phyloP scores from a whole-genome alignment of 2,329 filamentous ascomycete species.

The Rhynchosporium secalis region DNA sequence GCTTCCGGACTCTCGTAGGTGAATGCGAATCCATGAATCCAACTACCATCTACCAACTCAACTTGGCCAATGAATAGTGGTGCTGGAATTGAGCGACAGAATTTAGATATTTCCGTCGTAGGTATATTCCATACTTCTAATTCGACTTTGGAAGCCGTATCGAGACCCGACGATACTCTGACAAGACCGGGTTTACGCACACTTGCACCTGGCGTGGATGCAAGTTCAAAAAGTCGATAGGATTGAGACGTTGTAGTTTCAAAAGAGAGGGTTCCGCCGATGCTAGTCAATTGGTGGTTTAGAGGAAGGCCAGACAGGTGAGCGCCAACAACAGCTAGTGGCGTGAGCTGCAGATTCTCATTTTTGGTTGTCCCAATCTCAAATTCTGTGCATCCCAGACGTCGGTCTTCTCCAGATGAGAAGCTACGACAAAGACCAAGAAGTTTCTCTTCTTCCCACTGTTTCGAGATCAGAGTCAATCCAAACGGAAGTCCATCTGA shows the following conservation, averaged over 20 bases:
- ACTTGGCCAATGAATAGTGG: conserved; percentile 9
- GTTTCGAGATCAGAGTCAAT: conserved; percentile 12
- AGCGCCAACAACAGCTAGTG: conserved; percentile 13
- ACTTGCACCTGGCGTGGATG: not conserved
- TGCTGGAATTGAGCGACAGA: conserved; percentile 6
- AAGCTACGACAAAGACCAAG: conserved; percentile 3
- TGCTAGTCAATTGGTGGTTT: conserved; percentile 10
- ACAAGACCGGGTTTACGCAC: conserved; percentile 12
- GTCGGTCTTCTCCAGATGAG: not conserved
- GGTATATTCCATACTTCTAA: conserved; percentile 14
- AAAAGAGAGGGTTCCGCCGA: not conserved
- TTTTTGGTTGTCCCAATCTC: not conserved
- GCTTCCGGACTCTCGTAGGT: not conserved
- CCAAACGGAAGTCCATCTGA: conserved; percentile 11
- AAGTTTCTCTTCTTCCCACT: conserved; percentile 15
- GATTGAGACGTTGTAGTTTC: conserved; percentile 7
- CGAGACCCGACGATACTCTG: not conserved
- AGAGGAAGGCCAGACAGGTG: conserved; percentile 15
- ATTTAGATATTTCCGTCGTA: conserved; percentile 1
- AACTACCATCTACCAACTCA: conserved; percentile 10
- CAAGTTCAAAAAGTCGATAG: conserved; percentile 13
- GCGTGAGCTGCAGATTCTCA: not conserved
- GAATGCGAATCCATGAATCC: conserved; percentile 12
- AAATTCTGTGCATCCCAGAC: conserved; percentile 1
- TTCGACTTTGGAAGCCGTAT: not conserved